Conservation (phyloP, 176 grass and related monocot genomes). For the Microstegium vimineum region DNA sequence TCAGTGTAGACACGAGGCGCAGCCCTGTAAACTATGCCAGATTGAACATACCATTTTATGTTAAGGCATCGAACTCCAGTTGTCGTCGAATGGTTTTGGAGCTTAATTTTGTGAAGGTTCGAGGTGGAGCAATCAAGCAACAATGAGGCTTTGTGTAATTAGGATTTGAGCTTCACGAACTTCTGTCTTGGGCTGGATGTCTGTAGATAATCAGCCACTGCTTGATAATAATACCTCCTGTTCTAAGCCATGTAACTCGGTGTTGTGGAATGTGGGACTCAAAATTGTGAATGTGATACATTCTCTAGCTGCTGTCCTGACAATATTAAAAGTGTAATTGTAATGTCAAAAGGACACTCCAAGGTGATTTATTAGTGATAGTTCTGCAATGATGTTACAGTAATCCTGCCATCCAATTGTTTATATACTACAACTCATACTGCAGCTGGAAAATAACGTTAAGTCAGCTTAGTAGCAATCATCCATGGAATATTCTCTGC, state of each 20-base stretch:
- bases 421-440: slow-evolving; percentile 25
- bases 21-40: slow-evolving; percentile 2
- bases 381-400: slow-evolving; percentile 1
- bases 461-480: slow-evolving; percentile 12
- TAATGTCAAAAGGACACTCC: background rate
- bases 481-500: slow-evolving; percentile 15
- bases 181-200: slow-evolving; percentile 19
- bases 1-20: slow-evolving; percentile 45
- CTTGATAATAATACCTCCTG: slow-evolving; percentile 20
- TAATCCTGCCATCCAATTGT: slow-evolving; percentile 6
- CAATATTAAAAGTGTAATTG: slow-evolving; percentile 38
- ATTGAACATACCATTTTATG: slow-evolving; percentile 13
- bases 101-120: slow-evolving; percentile 21
- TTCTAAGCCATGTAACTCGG: slow-evolving; percentile 27
- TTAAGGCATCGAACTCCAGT: slow-evolving; percentile 1
- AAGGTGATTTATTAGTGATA: slow-evolving; percentile 17
- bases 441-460: background rate
- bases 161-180: slow-evolving; percentile 38
- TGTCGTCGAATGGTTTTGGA: slow-evolving; percentile 34
- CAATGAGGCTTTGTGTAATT: slow-evolving; percentile 51
- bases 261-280: slow-evolving; percentile 41
- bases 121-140: slow-evolving; percentile 35
- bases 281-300: slow-evolving; percentile 13
- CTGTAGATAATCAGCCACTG: slow-evolving; percentile 38
- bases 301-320: slow-evolving; percentile 10